These are phyloP conservation scores for Ceratobasidium sp. DNA, from an alignment of 1,284 basidiomycete species.

Conservation along the genomic window DNA sequence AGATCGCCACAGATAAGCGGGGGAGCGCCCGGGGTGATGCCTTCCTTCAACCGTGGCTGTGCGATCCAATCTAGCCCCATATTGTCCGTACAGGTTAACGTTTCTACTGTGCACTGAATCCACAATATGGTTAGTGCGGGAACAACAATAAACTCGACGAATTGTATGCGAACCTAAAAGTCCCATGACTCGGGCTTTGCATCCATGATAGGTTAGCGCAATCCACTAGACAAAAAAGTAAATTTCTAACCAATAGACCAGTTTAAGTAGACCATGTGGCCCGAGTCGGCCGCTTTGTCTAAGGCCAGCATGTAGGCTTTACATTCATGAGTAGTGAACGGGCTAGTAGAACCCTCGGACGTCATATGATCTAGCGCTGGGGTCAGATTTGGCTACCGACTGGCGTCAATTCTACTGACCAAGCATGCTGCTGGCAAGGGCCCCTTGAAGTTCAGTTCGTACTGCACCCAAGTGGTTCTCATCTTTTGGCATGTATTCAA, in stretches of 20 bases:
- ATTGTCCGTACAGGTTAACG: slow-evolving; percentile 43
- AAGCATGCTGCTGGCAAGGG: slow-evolving; percentile 35
- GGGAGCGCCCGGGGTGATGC: slow-evolving; percentile 10
- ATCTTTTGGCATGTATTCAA: slow-evolving; percentile 43
- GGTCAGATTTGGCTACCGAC: not conserved
- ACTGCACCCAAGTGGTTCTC: slow-evolving; percentile 21
- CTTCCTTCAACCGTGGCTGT: slow-evolving; percentile 39
- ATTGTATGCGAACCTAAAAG: slow-evolving; percentile 21
- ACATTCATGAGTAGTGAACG: slow-evolving; percentile 38
- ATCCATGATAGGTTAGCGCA: not conserved
- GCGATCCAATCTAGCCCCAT: slow-evolving; percentile 41
- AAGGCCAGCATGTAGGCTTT: slow-evolving; percentile 33
- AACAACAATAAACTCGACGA: not conserved
- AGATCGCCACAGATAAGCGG: slow-evolving; percentile 7
- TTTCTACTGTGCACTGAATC: slow-evolving; percentile 44
- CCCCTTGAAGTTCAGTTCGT: slow-evolving; percentile 35
- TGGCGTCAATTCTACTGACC: slow-evolving; percentile 17
- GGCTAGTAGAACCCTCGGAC: slow-evolving; percentile 43
- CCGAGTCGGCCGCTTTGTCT: slow-evolving; percentile 35
- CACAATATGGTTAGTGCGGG: not conserved
- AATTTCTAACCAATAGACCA: slow-evolving; percentile 23
- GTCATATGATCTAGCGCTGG: slow-evolving; percentile 43
- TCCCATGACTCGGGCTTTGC: slow-evolving; percentile 31
- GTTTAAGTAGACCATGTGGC: slow-evolving; percentile 31
- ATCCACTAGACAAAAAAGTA: not conserved